Evolutionary conservation across 805 yeast genomes (phyloP), one percentile per base, ranked within the genome.

Genomic region (Metschnikowia noctiluminum): DNA sequence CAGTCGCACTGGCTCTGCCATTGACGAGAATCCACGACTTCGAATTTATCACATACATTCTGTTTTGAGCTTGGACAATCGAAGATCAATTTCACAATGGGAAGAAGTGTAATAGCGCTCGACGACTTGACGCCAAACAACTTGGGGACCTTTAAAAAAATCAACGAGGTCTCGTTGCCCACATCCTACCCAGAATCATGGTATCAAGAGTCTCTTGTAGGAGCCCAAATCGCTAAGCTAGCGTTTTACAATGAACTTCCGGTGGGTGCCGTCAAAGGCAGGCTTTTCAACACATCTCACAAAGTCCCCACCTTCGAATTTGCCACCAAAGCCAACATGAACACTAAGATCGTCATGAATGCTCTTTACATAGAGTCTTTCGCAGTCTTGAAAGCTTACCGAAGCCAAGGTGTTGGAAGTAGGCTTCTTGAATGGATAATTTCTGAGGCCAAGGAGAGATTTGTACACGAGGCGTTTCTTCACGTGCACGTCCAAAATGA

Each of bases 191-290:
- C 80, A 0, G 79, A 78, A 1, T 54, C 66, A 2, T 84, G 84
- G 76, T 82, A 82, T 53, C 56, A 71, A 30, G 75, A 75, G 21
- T 68, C 80, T 12, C 63, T 76, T 27, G 68, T 73, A 2, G 59
- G 72, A 1, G 81, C 73, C 26, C 83, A 81, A 28, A 67, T 85
- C 32, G 75, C 77, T 32, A 76, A 83, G 59, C 68, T 82, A 47
- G 87, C 85, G 0, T 87, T 74, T 66, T 85, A 76, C 64, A 78
- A 85, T 42, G 96, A 86, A 59, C 78, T 87, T 6, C 89, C 96
- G 7, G 92, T 89, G 4, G 96, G 94, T 13, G 85, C 82, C 4
- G 69, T 89, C 42, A 82, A 83, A 51, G 84, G 86, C 47, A 74
- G 71, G 55, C 65, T 74, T 8, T 67, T 77, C 45, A 73, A 75